These are phyloP conservation scores for Phytophthora hybrid DNA, from an alignment of 352 stramenopile genomes.

Conservation along the genomic window DNA sequence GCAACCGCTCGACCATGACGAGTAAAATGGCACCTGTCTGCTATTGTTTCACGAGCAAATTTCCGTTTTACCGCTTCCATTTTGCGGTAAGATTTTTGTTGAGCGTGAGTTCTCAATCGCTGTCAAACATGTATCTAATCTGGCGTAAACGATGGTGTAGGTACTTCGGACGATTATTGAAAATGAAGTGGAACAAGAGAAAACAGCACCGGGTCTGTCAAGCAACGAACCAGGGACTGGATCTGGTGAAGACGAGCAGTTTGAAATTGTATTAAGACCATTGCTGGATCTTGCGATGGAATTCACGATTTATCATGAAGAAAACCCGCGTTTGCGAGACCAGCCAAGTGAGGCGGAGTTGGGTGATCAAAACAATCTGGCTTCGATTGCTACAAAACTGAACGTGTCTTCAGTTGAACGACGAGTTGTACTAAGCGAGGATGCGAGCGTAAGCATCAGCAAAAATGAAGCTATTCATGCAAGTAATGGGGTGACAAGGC, in stretches of 20 bases:
- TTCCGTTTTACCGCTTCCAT: constrained; percentile 88
- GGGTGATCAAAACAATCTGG: constrained; percentile 21
- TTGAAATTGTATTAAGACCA: constrained; percentile 67
- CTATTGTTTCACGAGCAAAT: constrained; percentile 90
- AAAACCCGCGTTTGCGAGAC: constrained; percentile 42
- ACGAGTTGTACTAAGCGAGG: constrained; percentile 58
- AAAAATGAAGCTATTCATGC: constrained; percentile 10
- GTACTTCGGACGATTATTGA: constrained; percentile 76
- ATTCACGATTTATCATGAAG: constrained; percentile 67
- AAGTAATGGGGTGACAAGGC: constrained; percentile 22
- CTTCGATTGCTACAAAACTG: constrained; percentile 52
- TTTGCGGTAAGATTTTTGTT: constrained; percentile 62
- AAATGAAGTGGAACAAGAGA: constrained; percentile 61
- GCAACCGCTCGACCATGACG: constrained; percentile 19
- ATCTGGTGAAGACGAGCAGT: constrained; percentile 46
- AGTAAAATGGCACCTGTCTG: constrained; percentile 67
- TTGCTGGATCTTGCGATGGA: constrained; percentile 58
- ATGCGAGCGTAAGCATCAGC: constrained; percentile 30
- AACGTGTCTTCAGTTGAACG: constrained; percentile 39
- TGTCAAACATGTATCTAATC: neutral
- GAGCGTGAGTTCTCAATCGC: neutral
- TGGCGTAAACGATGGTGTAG: constrained; percentile 34
- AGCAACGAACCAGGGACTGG: constrained; percentile 1
- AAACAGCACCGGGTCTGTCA: neutral
- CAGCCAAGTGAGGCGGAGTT: constrained; percentile 14